phyloP scores from a whole-genome alignment of 176 grass and related monocot genomes.

The Areca catechu region DNA sequence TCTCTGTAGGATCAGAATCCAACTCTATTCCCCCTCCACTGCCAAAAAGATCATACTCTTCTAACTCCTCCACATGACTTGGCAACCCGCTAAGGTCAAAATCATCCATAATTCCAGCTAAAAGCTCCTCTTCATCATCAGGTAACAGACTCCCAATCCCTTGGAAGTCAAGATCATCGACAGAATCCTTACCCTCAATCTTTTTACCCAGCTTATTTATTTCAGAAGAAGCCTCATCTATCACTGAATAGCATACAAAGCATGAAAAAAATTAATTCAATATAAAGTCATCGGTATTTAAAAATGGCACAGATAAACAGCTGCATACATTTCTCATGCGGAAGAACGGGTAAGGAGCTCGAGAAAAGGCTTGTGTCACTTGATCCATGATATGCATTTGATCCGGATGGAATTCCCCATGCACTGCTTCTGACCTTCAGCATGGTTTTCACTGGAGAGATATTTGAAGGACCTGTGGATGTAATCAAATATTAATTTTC shows the following conservation, averaged over 20 bases:
- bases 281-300: not conserved
- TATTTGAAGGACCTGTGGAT: slow-evolving; percentile 23
- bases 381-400: slow-evolving; percentile 16
- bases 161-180: slow-evolving; percentile 53
- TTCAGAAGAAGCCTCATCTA: slow-evolving; percentile 34
- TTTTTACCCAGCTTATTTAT: slow-evolving; percentile 27
- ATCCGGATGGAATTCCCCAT: slow-evolving; percentile 20
- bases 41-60: slow-evolving; percentile 88
- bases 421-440: slow-evolving; percentile 23
- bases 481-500: not conserved
- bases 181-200: slow-evolving; percentile 38
- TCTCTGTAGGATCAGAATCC: slow-evolving; percentile 57
- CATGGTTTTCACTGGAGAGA: slow-evolving; percentile 15
- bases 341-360: slow-evolving; percentile 67
- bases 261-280: not conserved
- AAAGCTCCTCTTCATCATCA: slow-evolving; percentile 69
- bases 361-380: slow-evolving; percentile 74
- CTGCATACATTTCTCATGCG: slow-evolving; percentile 50
- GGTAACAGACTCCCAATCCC: slow-evolving; percentile 50
- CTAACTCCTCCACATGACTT: slow-evolving; percentile 43
- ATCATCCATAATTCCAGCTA: slow-evolving; percentile 54
- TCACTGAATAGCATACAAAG: slow-evolving; percentile 22
- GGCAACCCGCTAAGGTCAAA: slow-evolving; percentile 26
- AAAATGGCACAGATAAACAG: not conserved
- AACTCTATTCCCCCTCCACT: slow-evolving; percentile 83